Conservation (phyloP, 129 eudicot species). For the Helianthus annuus region HanXRQr2.0-SUNRISE NC_035441.2:173589927-173590426, state of each 20-base stretch:
- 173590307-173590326: too few relatives aligned
- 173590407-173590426: too few relatives aligned
- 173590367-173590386: too few relatives aligned
- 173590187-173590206: conserved; percentile 20
- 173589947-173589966: conserved; percentile 33
- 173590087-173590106: conserved; percentile 78
- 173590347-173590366: too few relatives aligned
- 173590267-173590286: conserved; percentile 24
- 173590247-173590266: background rate
- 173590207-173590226: background rate
- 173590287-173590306: background rate
- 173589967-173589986: conserved; percentile 57
- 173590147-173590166: conserved; percentile 24
- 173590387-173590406: too few relatives aligned
- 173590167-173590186: background rate
- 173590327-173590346: too few relatives aligned
- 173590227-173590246: background rate
- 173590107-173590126: conserved; percentile 43
- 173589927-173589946: conserved; percentile 63
- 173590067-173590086: conserved; percentile 88
- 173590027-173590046: conserved; percentile 89
- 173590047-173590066: conserved; percentile 41
- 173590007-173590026: conserved; percentile 61
- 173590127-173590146: conserved; percentile 25
- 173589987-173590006: conserved; percentile 46